Conservation (phyloP, 768 basidiomycete genomes). For the Rubroboletus pulcherrimus region DNA sequence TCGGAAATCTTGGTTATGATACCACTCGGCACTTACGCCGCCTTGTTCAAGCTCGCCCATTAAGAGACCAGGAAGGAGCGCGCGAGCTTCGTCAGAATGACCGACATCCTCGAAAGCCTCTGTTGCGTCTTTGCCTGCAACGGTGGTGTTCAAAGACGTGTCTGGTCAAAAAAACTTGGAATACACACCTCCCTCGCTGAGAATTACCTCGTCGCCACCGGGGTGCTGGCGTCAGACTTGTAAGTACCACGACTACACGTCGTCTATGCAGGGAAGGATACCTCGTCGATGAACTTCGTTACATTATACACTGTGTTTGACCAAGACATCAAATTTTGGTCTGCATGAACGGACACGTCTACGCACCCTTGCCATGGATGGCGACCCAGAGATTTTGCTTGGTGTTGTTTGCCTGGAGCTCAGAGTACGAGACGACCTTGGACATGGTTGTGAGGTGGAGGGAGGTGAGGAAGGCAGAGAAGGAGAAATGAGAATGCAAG, state of each 20-base stretch:
- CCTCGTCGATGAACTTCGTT: conserved; percentile 94
- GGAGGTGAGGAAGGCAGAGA: conserved; percentile 11
- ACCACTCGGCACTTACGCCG: conserved; percentile 42
- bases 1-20: neutral
- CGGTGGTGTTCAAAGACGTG: neutral
- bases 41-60: conserved; percentile 80
- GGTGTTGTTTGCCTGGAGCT: conserved; percentile 72
- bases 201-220: conserved; percentile 96
- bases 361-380: conserved; percentile 77
- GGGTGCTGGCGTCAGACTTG: conserved; percentile 60
- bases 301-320: conserved; percentile 78
- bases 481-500: conserved; percentile 3
- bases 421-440: conserved; percentile 63
- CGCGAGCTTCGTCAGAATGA: conserved; percentile 96
- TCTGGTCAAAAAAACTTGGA: conserved; percentile 10
- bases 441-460: conserved; percentile 29
- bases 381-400: conserved; percentile 81
- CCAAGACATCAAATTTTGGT: neutral
- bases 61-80: conserved; percentile 70
- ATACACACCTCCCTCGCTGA: conserved; percentile 83
- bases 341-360: neutral
- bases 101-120: conserved; percentile 99
- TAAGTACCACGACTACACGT: conserved; percentile 7
- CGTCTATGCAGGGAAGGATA: conserved; percentile 30
- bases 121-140: conserved; percentile 86